Conservation (phyloP, 2,329 filamentous ascomycete genomes). For the Chaetomium strumarium region DNA sequence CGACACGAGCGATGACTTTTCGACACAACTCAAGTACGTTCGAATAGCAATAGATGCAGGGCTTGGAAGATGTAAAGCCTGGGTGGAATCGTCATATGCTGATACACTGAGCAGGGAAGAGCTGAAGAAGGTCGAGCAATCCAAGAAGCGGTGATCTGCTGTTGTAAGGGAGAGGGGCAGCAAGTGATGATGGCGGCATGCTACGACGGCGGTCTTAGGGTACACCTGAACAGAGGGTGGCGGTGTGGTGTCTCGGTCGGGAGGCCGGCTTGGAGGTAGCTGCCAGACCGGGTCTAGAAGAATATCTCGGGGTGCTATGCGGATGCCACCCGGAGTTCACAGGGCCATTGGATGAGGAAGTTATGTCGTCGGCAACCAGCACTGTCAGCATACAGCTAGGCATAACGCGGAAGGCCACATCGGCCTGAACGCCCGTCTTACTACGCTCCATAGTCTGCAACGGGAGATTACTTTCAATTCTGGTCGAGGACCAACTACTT, state of each 20-base stretch:
- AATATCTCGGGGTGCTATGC: not conserved
- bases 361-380: too few relatives aligned
- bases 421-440: not conserved
- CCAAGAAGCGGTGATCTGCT: slow-evolving; percentile 54
- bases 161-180: not conserved
- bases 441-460: not conserved
- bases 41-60: not conserved
- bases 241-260: not conserved
- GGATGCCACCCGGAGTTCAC: too few relatives aligned
- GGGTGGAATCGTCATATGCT: not conserved
- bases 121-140: slow-evolving; percentile 83
- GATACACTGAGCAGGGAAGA: slow-evolving; percentile 59
- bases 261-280: not conserved
- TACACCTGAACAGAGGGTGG: not conserved
- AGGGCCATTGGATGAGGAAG: too few relatives aligned
- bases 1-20: slow-evolving; percentile 94
- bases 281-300: not conserved
- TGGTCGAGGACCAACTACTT: not conserved
- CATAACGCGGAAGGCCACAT: not conserved
- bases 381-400: not conserved
- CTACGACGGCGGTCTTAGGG: not conserved
- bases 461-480: not conserved
- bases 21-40: slow-evolving; percentile 81
- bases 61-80: not conserved
- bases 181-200: not conserved